Evolutionary conservation across 768 basidiomycete species (phyloP).

Genomic region (Tylopilus plumbeoviolaceoides): DNA sequence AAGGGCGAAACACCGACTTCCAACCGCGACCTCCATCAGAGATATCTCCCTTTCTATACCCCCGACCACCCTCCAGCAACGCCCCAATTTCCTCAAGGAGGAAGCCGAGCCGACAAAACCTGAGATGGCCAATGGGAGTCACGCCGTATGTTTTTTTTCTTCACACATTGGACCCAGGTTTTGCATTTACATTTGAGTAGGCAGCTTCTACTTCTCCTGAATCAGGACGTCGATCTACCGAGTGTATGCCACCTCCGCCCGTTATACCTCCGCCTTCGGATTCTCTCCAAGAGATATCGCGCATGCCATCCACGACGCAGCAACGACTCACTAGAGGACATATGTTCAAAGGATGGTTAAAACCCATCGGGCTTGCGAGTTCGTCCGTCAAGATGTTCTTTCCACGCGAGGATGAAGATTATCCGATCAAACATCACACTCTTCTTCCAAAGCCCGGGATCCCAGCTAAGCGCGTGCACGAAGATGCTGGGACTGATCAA

Average conservation of each 20-base stretch:
- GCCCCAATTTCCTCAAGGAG: constrained; percentile 18
- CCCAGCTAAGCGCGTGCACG: constrained; percentile 27
- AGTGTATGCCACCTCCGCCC: constrained; percentile 34
- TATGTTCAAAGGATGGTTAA: constrained; percentile 48
- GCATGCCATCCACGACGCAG: constrained; percentile 7
- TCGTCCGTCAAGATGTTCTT: constrained; percentile 75
- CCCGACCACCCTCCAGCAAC: constrained; percentile 27
- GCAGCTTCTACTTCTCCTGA: constrained; percentile 19
- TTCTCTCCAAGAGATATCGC: constrained; percentile 11
- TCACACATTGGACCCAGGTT: not conserved
- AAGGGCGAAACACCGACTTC: constrained; percentile 61
- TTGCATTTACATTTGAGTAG: constrained; percentile 18
- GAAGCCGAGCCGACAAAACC: constrained; percentile 29
- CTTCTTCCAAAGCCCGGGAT: constrained; percentile 21
- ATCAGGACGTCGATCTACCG: constrained; percentile 20
- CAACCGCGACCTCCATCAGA: constrained; percentile 41
- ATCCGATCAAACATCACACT: constrained; percentile 16
- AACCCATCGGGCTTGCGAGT: constrained; percentile 53
- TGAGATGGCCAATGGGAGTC: constrained; percentile 40
- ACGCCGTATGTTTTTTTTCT: constrained; percentile 23
- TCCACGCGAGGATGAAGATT: constrained; percentile 72
- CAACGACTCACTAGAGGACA: constrained; percentile 19
- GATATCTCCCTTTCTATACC: constrained; percentile 30
- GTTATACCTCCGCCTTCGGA: constrained; percentile 21
- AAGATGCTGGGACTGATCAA: constrained; percentile 18